A percentile compares a stretch with the other conserved stretches of the same genome.
Evolutionary conservation across 768 basidiomycete genomes (phyloP).

Genomic region (Strobilomyces dryophilus): DNA sequence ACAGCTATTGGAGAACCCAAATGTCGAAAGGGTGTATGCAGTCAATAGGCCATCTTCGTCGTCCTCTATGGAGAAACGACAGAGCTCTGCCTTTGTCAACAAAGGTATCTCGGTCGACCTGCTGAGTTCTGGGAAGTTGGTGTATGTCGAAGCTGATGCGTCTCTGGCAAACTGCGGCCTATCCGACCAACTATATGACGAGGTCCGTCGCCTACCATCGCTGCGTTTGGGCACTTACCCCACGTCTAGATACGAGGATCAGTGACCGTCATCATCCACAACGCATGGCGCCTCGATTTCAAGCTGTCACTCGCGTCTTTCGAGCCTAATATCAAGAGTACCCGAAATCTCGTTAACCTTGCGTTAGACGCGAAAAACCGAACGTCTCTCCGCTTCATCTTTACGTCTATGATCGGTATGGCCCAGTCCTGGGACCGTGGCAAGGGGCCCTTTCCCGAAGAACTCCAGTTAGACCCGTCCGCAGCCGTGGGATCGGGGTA

Average conservation of each 20-base stretch:
- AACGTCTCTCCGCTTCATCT: conserved; percentile 17
- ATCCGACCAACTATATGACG: neutral
- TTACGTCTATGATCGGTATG: conserved; percentile 22
- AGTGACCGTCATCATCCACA: neutral
- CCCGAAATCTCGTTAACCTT: conserved; percentile 31
- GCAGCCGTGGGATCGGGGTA: conserved; percentile 34
- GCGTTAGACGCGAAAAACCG: conserved; percentile 26
- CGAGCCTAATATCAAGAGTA: conserved; percentile 30
- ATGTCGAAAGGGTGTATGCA: neutral
- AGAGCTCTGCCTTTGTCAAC: neutral
- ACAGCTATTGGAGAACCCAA: neutral
- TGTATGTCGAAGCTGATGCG: neutral
- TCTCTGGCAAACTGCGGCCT: neutral
- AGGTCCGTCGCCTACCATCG: neutral
- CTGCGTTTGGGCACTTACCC: no score
- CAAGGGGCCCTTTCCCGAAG: conserved; percentile 25
- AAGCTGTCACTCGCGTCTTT: conserved; percentile 33
- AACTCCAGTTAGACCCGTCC: conserved; percentile 25
- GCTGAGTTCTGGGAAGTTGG: neutral
- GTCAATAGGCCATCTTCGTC: conserved; percentile 27
- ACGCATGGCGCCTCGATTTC: neutral
- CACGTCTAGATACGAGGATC: no score
- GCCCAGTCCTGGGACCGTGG: conserved; percentile 23
- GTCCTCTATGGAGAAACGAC: neutral
- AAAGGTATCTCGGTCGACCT: neutral